Evolutionary conservation across 345 rosid genomes (phyloP), one percentile per base, ranked within the genome.

Genomic region (Luvunga scandens): DNA sequence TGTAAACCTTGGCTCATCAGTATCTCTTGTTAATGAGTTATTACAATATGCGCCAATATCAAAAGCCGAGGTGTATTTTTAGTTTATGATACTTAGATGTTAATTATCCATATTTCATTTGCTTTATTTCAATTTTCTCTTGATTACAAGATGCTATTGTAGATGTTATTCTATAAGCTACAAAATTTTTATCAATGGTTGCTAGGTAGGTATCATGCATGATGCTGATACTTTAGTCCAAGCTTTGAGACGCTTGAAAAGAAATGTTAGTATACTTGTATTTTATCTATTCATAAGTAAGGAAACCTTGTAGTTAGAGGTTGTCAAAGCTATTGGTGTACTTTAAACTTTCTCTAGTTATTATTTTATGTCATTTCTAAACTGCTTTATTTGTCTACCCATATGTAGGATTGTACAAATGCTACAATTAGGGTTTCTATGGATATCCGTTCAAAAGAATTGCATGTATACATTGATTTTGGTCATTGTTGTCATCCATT

Each of bases 141-240:
- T 77, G 77, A 8, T 79, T 82, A 19, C 78, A 95, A 97, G 98
- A 95, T 89, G 94, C 90, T 57, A 93, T 97, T 68, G 95, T 97
- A 18, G 93, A 94, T 4, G 95, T 91, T 82, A 92, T 95, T 82
- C 98, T 97, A 64, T 92, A 88, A 88, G 93, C 98, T 22, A 93
- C 97, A 95, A 95, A 85, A 89, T 91, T 80, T 93, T 92, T 80
- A 97, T 95, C 59, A 93, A 95, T 81, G 98, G 99, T 83, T 88
- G 95, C 79, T 95, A 98, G 99, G 99, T 95, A 98, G 99, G 99
- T 60, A 89, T 95, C 75, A 97, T 92, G 80, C 94, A 98, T 9
- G 90, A 95, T 81, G 98, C 97, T 79, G 98, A 92, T 85, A 91
- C 93, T 97, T 91, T 95, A 87, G 99, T 93, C 67, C 91, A 86